These are phyloP conservation scores for Talaromyces funiculosus DNA, from an alignment of 2,329 filamentous ascomycete genomes.

Conservation along the genomic window DNA sequence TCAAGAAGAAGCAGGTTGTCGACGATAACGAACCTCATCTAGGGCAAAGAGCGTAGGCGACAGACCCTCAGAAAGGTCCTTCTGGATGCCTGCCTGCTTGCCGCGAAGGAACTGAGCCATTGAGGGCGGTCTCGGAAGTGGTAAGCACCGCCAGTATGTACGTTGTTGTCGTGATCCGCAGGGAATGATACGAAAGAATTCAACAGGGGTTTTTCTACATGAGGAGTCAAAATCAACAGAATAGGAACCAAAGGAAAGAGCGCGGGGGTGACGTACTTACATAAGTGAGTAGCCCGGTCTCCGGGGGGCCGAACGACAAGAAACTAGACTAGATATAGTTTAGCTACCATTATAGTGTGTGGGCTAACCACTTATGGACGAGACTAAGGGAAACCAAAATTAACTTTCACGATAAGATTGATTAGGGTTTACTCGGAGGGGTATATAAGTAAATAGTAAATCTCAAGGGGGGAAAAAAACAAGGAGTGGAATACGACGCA, in stretches of 20 bases:
- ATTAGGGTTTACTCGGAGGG: not conserved
- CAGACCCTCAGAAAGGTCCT: slow-evolving; percentile 80
- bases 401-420: not conserved
- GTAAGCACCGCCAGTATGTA: not conserved
- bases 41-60: slow-evolving; percentile 71
- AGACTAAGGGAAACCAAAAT: not conserved
- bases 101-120: slow-evolving; percentile 88
- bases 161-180: not conserved
- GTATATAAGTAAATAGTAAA: not conserved
- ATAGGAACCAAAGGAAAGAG: not conserved
- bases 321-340: not conserved
- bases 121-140: slow-evolving; percentile 30
- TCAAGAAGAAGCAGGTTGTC: slow-evolving; percentile 5
- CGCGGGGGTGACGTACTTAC: slow-evolving; percentile 1
- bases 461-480: too few relatives aligned
- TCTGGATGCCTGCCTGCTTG: slow-evolving; percentile 89
- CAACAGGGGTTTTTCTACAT: not conserved
- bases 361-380: not conserved
- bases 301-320: not conserved
- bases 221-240: not conserved
- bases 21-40: slow-evolving; percentile 60
- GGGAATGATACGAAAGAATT: not conserved
- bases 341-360: not conserved
- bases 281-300: not conserved
- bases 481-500: too few relatives aligned